Evolutionary conservation across 1,139 yeast genomes (phyloP).

Genomic region (Yamadazyma dendronema): DNA sequence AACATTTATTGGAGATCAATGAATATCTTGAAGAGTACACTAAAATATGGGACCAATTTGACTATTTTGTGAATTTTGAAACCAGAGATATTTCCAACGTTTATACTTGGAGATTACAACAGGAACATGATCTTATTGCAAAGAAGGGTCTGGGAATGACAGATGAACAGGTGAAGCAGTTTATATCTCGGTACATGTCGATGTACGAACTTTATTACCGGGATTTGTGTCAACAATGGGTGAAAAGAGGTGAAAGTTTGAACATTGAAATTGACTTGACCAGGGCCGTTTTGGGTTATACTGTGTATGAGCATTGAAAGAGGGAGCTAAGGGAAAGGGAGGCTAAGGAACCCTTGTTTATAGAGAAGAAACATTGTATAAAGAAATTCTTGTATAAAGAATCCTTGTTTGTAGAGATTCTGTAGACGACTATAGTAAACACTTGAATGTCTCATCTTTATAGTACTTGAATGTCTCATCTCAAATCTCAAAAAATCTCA

Average conservation of each 20-base stretch:
- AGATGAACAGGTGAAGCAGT: constrained; percentile 60
- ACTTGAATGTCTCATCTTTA: no score
- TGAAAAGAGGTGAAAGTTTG: constrained; percentile 3
- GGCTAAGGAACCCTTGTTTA: no score
- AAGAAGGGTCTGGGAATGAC: constrained; percentile 73
- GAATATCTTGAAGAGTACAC: constrained; percentile 47
- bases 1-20: constrained; percentile 47
- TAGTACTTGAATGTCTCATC: no score
- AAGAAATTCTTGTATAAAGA: no score
- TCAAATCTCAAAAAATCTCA: not conserved
- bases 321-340: no score
- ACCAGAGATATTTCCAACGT: constrained; percentile 63
- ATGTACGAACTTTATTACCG: constrained; percentile 69
- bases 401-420: no score
- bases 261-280: constrained; percentile 6
- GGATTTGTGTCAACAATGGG: constrained; percentile 19
- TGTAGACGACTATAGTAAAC: no score
- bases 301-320: not conserved
- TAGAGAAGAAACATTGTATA: no score
- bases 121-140: constrained; percentile 67
- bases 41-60: constrained; percentile 56
- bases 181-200: constrained; percentile 86
- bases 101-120: constrained; percentile 79
- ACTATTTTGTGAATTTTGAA: constrained; percentile 56
- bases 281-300: constrained; percentile 2